Base-by-base conservation (phyloP, 805 yeast species). In the Blastobotrys peoriensis region DNA sequence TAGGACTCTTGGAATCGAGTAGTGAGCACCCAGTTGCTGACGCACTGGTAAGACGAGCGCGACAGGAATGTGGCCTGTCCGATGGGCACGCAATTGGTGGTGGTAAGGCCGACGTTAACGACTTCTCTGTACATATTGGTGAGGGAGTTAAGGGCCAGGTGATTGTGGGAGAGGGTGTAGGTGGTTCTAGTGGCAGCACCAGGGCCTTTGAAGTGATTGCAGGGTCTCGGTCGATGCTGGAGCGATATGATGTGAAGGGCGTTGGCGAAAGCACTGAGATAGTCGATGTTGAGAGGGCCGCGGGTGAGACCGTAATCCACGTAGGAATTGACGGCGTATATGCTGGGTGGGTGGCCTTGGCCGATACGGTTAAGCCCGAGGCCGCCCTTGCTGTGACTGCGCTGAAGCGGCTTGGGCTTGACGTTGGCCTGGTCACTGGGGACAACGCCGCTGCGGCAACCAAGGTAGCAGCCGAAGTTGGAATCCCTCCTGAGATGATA, bases 11-110 rank as follows among this genome's bases (percentile, higher is more conserved):
- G 6, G 98, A 93, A 62, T 51, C 62, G 4, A 72, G 73, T 40
- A 82, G 89, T 48, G 96, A 88, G 62, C 98, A 93, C 63, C 97
- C 98, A 0, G 75, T 86, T 35, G 96, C 89, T 3, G 73, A 67
- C 48, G 88, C 96, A 0, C 72, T 93, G 27, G 68, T 72, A 0
- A 64, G 61, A 9, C 62, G 62, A 51, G 66, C 74, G 35, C 53
- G 57, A 35, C 33, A 38, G 23, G 48, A 43, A 20, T 43, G 42
- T 25, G 42, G 30, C 8, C 36, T 39, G n/a, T 9, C 22, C 10
- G 38, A 22, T 19, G 42, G 33, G 3, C 25, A 21, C 15, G 34
- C 39, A 16, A 28, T 40, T 5, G 51, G 41, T 5, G 50, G 40
- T n/a, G 47, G 36, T 20, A 28, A 33, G 13, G 39, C 46, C 23